Base-by-base conservation (phyloP, 2,329 filamentous ascomycete genomes). In the Epichloe typhina region DNA sequence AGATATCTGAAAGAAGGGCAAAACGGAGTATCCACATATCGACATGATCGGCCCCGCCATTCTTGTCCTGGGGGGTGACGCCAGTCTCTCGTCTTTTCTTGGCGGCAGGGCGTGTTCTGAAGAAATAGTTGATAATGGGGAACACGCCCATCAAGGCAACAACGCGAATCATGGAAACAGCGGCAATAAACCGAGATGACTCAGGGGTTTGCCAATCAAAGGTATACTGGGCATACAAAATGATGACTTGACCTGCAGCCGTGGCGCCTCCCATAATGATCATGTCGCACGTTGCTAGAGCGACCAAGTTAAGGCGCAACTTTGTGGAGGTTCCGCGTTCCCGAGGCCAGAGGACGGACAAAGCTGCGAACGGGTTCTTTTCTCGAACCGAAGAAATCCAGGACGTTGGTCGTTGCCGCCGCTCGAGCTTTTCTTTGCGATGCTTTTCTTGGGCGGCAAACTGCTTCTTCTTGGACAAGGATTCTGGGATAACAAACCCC, bases 201-300 rank as follows among this genome's bases (percentile, higher is more conserved):
- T 95, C 84, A 51, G 88, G 75, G 39, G 83, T 89, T 46, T 80
- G 78, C 93, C 93, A 97, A 50, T 77, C 73, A 62, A 95, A 97
- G 58, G 82, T 77, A 59, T 79, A 84, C 57, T 87, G 83, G 23
- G 82, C 82, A 67, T 97, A 98, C 50, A 95, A 78, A 50, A 97
- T 75, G 19, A 93, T 74, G 37, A 96, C 82, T n/a, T 83, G 80
- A 54, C 88, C 82, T 0, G 82, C 79, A 46, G 90, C 88, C 75
- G 96, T 86, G 7, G 84, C 82, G 0, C 89, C 78, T 21, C 88
- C 85, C 54, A 96, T 84, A 57, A 94, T 78, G 55, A 88, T 80
- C 26, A 84, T 86, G 62, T 97, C 93, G 50, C 90, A 82, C 5
- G 82, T 72, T 2, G 89, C 86, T 8, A 98, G 75, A 0, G 91